Base-by-base conservation (phyloP, 2,329 filamentous ascomycete genomes). In the Colletotrichum gloeosporioides region DNA sequence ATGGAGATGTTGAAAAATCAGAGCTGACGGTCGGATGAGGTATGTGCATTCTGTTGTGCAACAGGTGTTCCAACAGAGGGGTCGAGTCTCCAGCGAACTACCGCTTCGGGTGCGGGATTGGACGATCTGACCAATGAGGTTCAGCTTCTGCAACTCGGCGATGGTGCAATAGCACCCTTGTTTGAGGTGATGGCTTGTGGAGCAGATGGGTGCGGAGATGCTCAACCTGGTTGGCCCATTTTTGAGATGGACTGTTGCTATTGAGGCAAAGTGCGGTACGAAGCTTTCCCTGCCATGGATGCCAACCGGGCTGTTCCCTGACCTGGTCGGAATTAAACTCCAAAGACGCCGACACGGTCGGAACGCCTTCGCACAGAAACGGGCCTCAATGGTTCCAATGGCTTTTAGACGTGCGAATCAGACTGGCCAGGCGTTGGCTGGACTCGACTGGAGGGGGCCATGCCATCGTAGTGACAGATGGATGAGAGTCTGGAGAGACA, bases 141-240 rank as follows among this genome's bases (percentile, higher is more conserved):
- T 77, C 36, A 77, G 76, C 76, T 77, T 77, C 70, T 32, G 73
- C 69, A 77, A 77, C 69, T 62, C 63, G 44, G 66, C 73, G 76
- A 77, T 77, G 76, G 76, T 77, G 76, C 76, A 76, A 77, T 77
- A 71, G 44, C 31, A 76, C 49, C 76, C 73, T 73, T 59, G 73
- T 68, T 76, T 77, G 76, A 77, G 67, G 76, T 69, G 68, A 77
- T 77, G 59, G 25, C 39, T 27, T 73, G 73, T 76, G 73, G 73
- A 22, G 70, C 6, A 16, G 9, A 44, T 25, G 44, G 69, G 44
- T 61, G 57, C 73, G 32, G 57, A 73, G 70, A 73, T 76, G 70
- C 70, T 73, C 73, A 68, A 68, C 36, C 55, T 73, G 73, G 32
- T 76, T 76, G 69, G 73, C 8, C 53, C 75, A 18, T 67, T 65